Base-by-base conservation (phyloP, 2,329 filamentous ascomycete genomes). In the Pseudophaeomoniella oleicola region DNA sequence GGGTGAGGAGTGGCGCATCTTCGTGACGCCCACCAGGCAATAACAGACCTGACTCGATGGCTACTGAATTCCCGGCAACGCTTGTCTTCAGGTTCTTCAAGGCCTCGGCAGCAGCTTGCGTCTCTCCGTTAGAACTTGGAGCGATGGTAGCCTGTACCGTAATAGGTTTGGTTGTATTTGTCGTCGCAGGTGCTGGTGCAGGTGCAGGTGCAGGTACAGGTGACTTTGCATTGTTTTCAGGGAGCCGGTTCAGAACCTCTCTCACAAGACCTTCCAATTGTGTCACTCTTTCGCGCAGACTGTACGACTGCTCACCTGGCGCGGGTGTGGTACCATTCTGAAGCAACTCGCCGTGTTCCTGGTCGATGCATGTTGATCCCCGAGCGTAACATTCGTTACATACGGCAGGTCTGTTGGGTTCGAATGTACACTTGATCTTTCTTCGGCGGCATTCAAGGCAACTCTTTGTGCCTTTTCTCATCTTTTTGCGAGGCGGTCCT, bases 391-490 rank as follows among this genome's bases (percentile, higher is more conserved):
- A 62, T 45, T 62, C 59, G 41, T 58, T 59, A 46, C 59, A 62
- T 16, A 50, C 38, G 14, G 49, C 50, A 3, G 50, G 47, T 19
- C 52, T 45, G 33, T 51, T 50, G 11, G 51, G 37, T 34, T 53
- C 49, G 30, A 53, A 59, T n/a, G 54, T 60, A 39, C 59, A 62
- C 38, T 58, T 57, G 38, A 61, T 61, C 41, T 62, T 62, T 30
- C 59, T 54, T 37, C 58, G 51, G 30, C 59, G 48, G 55, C 59
- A 62, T 48, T 62, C 58, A 34, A 49, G 45, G 45, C 59, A 62
- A 40, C 58, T 61, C 41, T 55, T 60, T 15, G 59, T 62, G 14
- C 59, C 59, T 32, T 62, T 62, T 32, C 59, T 48, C 56, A 62
- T 60, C 42, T 52, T 60, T 46, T 61, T 62, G 19, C 52, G 52